Evolutionary conservation across 2,329 filamentous ascomycete species (phyloP).

Genomic region (Fusarium albidum): DNA sequence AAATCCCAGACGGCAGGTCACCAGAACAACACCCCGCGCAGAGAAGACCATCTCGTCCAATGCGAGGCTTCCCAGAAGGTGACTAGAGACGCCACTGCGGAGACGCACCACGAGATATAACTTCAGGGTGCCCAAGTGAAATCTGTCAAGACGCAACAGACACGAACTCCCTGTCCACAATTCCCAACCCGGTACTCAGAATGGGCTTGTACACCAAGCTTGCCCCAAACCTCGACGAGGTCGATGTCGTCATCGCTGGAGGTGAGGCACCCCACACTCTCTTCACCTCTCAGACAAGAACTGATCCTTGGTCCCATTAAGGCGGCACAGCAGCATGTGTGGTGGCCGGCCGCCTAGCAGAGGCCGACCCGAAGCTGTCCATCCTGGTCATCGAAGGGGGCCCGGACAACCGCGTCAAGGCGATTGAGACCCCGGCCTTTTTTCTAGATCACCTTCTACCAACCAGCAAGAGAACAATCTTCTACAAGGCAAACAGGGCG

Average conservation of each 20-base stretch:
- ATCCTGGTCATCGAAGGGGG: constrained; percentile 46
- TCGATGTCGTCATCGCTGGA: constrained; percentile 1
- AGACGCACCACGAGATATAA: no score
- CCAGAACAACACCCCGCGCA: no score
- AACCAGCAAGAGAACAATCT: constrained; percentile 34
- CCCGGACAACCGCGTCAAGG: constrained; percentile 39
- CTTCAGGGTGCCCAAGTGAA: no score
- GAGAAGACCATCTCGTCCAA: no score
- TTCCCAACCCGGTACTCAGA: no score
- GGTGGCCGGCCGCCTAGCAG: constrained; percentile 41
- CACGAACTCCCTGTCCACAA: no score
- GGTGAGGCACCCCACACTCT: background rate
- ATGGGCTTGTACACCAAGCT: constrained; percentile 5
- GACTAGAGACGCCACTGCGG: no score
- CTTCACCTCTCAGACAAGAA: no score
- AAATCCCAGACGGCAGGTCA: no score
- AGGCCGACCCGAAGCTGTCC: constrained; percentile 39
- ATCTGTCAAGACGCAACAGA: no score
- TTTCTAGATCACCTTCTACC: constrained; percentile 38
- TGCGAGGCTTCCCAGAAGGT: no score
- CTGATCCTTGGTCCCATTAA: no score
- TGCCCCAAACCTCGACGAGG: background rate
- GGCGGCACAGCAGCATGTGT: constrained; percentile 45
- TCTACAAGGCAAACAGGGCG: constrained; percentile 40
- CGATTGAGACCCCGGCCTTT: constrained; percentile 40